These are phyloP conservation scores for Colletotrichum scovillei DNA, from an alignment of 2,329 filamentous ascomycete species.

Conservation along the genomic window DNA sequence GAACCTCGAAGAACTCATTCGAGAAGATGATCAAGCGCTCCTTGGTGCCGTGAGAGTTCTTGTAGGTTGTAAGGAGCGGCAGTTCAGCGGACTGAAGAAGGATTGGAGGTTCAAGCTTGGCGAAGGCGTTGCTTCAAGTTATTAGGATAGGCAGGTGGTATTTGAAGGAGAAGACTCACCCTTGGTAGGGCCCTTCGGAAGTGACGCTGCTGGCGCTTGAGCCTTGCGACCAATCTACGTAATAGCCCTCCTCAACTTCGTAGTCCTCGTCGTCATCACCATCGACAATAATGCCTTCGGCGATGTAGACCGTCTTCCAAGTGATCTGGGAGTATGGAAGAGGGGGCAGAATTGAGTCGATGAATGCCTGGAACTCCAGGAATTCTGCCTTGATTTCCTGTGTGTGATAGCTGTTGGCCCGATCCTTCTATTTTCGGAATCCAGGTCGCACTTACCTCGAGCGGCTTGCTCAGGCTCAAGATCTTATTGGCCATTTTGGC, in stretches of 20 bases:
- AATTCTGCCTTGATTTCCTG: neutral
- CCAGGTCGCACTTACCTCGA: neutral
- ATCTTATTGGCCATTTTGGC: neutral
- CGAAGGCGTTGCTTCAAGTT: neutral
- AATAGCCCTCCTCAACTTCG: neutral
- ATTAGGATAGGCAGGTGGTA: neutral
- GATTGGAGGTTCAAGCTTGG: fast-evolving
- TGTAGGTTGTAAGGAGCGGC: neutral
- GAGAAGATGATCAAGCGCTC: slow-evolving; percentile 39
- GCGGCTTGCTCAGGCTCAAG: neutral
- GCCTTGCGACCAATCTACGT: no score
- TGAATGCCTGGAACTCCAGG: neutral
- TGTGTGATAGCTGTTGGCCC: neutral
- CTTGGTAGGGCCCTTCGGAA: neutral
- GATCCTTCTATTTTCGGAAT: neutral
- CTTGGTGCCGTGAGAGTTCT: fast-evolving
- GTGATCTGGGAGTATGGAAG: slow-evolving; percentile 8
- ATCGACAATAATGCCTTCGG: neutral
- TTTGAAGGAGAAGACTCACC: neutral
- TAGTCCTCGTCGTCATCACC: neutral
- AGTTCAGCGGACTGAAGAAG: neutral
- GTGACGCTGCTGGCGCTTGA: neutral
- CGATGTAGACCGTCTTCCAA: slow-evolving; percentile 10
- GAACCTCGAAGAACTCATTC: slow-evolving; percentile 55
- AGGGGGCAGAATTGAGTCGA: neutral